Evolutionary conservation across 164 flowering plant species (phyloP).

Genomic region (Annona cherimola): DNA sequence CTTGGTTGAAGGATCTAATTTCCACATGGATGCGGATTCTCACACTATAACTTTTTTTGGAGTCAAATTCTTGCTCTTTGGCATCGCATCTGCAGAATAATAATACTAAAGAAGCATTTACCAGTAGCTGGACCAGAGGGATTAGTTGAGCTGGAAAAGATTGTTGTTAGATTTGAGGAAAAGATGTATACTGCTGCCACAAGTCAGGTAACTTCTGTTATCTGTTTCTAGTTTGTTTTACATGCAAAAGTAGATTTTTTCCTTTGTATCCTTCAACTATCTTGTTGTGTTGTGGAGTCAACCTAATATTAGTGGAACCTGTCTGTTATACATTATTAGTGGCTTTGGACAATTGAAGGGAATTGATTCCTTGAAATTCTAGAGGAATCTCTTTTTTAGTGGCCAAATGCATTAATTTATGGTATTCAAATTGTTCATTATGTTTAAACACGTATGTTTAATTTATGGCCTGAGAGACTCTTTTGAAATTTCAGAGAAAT

Average conservation of each 20-base stretch:
- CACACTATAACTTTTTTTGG: not conserved
- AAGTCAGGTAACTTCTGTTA: constrained; percentile 30
- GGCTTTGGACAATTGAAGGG: too few relatives aligned
- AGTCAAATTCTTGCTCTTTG: constrained; percentile 1
- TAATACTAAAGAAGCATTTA: constrained; percentile 35
- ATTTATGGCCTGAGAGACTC: too few relatives aligned
- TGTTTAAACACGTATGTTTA: too few relatives aligned
- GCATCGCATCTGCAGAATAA: constrained; percentile 29
- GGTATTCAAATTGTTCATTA: too few relatives aligned
- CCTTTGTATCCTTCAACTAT: not conserved
- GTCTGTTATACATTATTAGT: too few relatives aligned
- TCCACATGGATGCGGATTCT: not conserved
- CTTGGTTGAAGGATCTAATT: too few relatives aligned
- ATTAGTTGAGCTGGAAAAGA: constrained; percentile 34
- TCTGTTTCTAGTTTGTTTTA: not conserved
- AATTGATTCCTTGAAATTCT: too few relatives aligned
- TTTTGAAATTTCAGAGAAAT: too few relatives aligned
- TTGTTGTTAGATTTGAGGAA: constrained; percentile 50
- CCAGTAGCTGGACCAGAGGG: constrained; percentile 41
- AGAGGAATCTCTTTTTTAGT: too few relatives aligned
- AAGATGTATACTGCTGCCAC: constrained; percentile 34
- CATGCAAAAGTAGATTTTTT: not conserved
- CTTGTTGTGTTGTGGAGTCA: not conserved
- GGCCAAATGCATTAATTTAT: too few relatives aligned
- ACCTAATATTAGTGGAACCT: too few relatives aligned